Evolutionary conservation across 2,329 filamentous ascomycete species (phyloP), one percentile per base, ranked within the genome.

Genomic region (Beauveria bassiana): DNA sequence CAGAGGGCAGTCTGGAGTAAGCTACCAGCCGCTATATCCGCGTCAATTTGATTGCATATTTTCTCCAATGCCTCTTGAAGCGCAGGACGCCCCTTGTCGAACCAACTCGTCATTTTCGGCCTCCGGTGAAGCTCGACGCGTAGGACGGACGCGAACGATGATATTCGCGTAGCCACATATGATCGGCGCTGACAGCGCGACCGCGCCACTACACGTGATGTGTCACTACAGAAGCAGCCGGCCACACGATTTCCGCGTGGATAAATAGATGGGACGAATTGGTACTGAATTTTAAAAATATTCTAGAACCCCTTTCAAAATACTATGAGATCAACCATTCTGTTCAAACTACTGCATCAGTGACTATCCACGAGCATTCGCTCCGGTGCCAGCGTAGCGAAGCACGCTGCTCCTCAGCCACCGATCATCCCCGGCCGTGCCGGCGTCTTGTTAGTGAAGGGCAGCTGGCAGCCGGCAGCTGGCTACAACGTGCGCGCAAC

Each of bases 31-130:
- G 66, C 64, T 24, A 77, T 66, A 49, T 74, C 71, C n/a, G 67
- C 68, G 49, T 77, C 75, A 53, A 80, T 73, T 26, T 72, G 67
- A 62, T 75, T 70, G 62, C 77, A 78, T 9, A 74, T 73, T 38
- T 70, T 66, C n/a, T 67, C 68, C 8, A 81, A 65, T 38, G 76
- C 77, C 63, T 75, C 70, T 20, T 77, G 68, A 16, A 81, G 66
- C 28, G 74, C 71, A 52, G 74, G 70, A 10, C 77, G 74, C 28
- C 77, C 76, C 42, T 67, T 70, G 45, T 67, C 65, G 50, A 77
- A 73, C 74, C 75, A 78, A 62, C 68, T 73, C 43, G 74, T 68
- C 76, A 79, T 78, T 46, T 62, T 61, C 26, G 16, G 34, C 26
- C 57, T 20, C 52, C 18, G 20, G 42, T 26, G 43, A 38, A 47